A percentile compares a stretch with the other conserved stretches of the same genome.
phyloP scores from a whole-genome alignment of 31 red algal species.

The Odonthalia washingtoniensis region DNA sequence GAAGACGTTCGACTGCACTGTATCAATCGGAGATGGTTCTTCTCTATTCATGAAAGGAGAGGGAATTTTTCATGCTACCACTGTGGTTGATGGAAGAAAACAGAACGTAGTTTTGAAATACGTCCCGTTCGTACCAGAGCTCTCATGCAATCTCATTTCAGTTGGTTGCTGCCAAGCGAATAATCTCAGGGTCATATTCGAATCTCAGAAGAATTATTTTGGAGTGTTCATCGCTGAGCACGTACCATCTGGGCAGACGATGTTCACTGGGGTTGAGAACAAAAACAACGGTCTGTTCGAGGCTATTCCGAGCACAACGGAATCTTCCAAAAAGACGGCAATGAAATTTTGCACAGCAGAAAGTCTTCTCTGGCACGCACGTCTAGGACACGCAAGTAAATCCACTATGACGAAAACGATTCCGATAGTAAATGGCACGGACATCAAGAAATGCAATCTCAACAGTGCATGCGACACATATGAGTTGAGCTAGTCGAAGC shows the following conservation, averaged over 20 bases:
- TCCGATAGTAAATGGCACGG: neutral
- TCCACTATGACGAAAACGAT: neutral
- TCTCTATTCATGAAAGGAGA: neutral
- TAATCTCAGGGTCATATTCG: conserved; percentile 19
- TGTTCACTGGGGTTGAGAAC: neutral
- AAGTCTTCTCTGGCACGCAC: conserved; percentile 16
- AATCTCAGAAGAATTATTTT: neutral
- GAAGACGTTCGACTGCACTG: neutral
- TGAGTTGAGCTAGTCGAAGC: conserved; percentile 9
- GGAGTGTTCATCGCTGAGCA: neutral
- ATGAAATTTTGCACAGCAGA: neutral
- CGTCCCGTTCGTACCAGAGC: conserved; percentile 6
- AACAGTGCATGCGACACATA: conserved; percentile 18
- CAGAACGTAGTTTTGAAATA: conserved; percentile 3
- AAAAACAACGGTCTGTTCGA: conserved; percentile 1
- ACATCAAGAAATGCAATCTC: neutral
- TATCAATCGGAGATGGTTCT: conserved; percentile 1
- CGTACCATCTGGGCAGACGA: neutral
- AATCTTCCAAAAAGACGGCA: neutral
- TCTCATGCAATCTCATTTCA: conserved; percentile 21
- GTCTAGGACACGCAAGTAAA: conserved; percentile 17
- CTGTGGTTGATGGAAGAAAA: neutral
- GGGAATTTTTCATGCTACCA: neutral
- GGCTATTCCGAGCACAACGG: neutral
- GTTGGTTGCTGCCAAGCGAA: neutral